A percentile compares a stretch with the other conserved stretches of the same genome.
These are phyloP conservation scores for Pterocarpus macrocarpus DNA, from an alignment of 306 rosid genomes.

Conservation along the genomic window DNA sequence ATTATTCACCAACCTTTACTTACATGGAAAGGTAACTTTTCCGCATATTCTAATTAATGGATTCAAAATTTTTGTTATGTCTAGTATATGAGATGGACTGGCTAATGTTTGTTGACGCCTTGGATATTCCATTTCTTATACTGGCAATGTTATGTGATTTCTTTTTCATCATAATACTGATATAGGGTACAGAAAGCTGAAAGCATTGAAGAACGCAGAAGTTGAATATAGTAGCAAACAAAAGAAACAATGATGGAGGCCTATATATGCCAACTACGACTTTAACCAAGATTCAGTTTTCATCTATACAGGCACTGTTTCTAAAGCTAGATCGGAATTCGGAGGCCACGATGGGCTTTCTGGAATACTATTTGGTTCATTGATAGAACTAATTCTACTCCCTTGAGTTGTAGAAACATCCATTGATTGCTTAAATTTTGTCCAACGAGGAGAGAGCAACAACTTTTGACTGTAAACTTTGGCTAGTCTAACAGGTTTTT, in stretches of 20 bases:
- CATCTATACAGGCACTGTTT: too few species aligned
- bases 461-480: not conserved
- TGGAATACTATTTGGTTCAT: not conserved
- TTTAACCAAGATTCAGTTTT: too few species aligned
- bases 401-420: not conserved
- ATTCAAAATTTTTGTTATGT: not conserved
- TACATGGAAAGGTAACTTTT: conserved; percentile 79
- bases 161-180: conserved; percentile 17
- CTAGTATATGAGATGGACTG: not conserved
- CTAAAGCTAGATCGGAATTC: too few species aligned
- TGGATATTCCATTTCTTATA: not conserved
- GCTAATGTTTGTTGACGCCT: not conserved
- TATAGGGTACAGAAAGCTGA: too few species aligned
- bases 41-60: too few species aligned
- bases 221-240: too few species aligned
- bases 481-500: not conserved
- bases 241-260: too few species aligned
- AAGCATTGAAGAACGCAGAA: too few species aligned
- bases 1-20: conserved; percentile 83
- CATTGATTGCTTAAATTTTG: not conserved
- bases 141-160: conserved; percentile 2
- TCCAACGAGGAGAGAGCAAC: not conserved
- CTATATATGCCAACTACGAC: too few species aligned
- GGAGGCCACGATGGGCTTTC: too few species aligned
- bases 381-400: not conserved